phyloP scores from a whole-genome alignment of 2,329 filamentous ascomycete species.

The Dryadomyces quercus-mongolicae region DNA sequence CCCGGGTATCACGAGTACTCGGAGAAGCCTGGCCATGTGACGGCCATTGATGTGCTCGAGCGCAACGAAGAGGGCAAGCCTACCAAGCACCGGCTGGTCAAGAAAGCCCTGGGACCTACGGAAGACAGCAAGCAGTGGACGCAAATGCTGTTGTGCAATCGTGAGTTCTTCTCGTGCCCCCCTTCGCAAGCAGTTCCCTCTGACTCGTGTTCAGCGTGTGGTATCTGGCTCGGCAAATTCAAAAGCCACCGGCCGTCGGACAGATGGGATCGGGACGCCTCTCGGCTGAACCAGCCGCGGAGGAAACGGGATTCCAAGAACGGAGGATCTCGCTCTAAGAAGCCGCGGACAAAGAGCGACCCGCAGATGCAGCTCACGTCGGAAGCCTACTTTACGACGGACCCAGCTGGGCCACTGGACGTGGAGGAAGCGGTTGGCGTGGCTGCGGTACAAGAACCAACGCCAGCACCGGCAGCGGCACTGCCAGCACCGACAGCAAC shows the following conservation, averaged over 20 bases:
- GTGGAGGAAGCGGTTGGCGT: slow-evolving; percentile 5
- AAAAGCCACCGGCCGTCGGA: slow-evolving; percentile 72
- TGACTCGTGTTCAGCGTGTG: slow-evolving; percentile 49
- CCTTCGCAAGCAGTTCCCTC: background rate
- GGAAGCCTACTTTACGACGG: slow-evolving; percentile 41
- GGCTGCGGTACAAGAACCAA: too few relatives aligned
- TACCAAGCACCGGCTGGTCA: slow-evolving; percentile 60
- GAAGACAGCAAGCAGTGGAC: slow-evolving; percentile 58
- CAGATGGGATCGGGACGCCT: slow-evolving; percentile 62
- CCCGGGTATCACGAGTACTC: slow-evolving; percentile 61
- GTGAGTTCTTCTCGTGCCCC: slow-evolving; percentile 32
- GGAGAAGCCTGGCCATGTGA: slow-evolving; percentile 59
- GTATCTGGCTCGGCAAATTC: slow-evolving; percentile 87
- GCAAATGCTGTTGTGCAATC: slow-evolving; percentile 77
- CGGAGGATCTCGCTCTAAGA: slow-evolving; percentile 33
- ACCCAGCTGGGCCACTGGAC: slow-evolving; percentile 37
- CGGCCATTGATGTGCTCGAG: slow-evolving; percentile 58
- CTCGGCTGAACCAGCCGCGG: slow-evolving; percentile 37
- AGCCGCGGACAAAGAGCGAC: slow-evolving; percentile 35
- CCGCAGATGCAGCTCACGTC: slow-evolving; percentile 33
- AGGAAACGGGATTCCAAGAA: slow-evolving; percentile 30
- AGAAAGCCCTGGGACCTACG: slow-evolving; percentile 53
- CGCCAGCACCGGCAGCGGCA: too few relatives aligned
- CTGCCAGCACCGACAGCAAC: background rate
- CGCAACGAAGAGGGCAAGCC: slow-evolving; percentile 51